Conservation (phyloP, 2,329 filamentous ascomycete genomes). For the Mycosphaerelloides madeirae region DNA sequence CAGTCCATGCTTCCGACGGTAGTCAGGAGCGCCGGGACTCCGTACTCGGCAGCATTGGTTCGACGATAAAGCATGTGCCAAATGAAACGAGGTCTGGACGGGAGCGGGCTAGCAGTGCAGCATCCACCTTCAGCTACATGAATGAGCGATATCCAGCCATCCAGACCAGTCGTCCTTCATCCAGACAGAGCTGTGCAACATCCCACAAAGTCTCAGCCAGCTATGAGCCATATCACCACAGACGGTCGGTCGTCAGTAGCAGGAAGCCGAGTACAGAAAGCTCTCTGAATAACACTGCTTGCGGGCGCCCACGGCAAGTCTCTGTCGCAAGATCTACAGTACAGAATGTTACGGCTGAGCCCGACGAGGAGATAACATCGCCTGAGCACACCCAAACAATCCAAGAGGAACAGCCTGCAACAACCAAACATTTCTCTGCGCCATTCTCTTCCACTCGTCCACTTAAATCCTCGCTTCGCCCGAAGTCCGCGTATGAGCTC, state of each 20-base stretch:
- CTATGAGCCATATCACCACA: neutral
- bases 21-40: neutral
- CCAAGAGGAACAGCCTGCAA: neutral
- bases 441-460: neutral
- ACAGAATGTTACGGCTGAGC: too few relatives aligned
- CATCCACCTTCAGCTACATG: constrained; percentile 31
- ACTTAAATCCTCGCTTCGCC: neutral
- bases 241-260: neutral
- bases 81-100: constrained; percentile 5
- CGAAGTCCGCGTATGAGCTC: constrained; percentile 33
- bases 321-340: too few relatives aligned
- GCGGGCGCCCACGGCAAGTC: too few relatives aligned
- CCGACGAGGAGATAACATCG: too few relatives aligned
- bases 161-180: constrained; percentile 30
- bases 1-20: too few relatives aligned
- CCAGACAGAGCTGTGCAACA: constrained; percentile 11
- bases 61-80: constrained; percentile 10
- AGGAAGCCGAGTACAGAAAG: constrained; percentile 1
- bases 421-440: neutral
- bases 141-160: constrained; percentile 43
- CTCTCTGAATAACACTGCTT: too few relatives aligned
- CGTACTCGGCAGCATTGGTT: neutral
- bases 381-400: too few relatives aligned
- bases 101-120: constrained; percentile 12
- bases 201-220: constrained; percentile 1